Conservation (phyloP, 768 basidiomycete species). For the Phaeotremella skinneri region DNA sequence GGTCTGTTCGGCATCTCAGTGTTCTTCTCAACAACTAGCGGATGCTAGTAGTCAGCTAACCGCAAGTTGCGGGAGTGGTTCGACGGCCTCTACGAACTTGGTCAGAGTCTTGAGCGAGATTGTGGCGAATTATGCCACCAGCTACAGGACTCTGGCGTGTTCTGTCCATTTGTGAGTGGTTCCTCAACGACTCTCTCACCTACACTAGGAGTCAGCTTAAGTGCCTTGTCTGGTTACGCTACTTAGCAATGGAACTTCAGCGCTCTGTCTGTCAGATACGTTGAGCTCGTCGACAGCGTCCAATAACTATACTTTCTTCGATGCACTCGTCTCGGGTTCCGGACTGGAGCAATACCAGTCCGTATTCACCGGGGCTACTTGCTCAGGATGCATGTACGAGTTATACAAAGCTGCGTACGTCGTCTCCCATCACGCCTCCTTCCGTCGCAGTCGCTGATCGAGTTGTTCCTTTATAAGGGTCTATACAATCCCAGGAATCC, state of each 20-base stretch:
- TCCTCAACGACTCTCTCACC: no score
- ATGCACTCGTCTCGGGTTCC: conserved; percentile 36
- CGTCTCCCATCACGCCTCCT: neutral
- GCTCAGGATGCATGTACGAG: conserved; percentile 49
- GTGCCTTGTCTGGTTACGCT: neutral
- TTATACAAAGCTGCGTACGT: conserved; percentile 48
- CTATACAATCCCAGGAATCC: conserved; percentile 35
- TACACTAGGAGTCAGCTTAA: no score
- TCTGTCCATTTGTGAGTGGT: conserved; percentile 47
- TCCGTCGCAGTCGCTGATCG: neutral
- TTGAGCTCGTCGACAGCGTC: conserved; percentile 31
- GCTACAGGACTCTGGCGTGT: conserved; percentile 46
- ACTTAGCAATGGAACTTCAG: conserved; percentile 44
- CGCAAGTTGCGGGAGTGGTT: conserved; percentile 20
- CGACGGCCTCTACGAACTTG: conserved; percentile 18
- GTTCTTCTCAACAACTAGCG: conserved; percentile 26
- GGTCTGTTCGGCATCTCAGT: conserved; percentile 29
- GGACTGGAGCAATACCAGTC: conserved; percentile 36
- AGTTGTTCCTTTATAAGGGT: conserved; percentile 15
- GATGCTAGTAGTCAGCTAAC: conserved; percentile 30
- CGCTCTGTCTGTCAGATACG: conserved; percentile 34
- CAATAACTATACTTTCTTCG: conserved; percentile 44
- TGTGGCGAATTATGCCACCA: conserved; percentile 35
- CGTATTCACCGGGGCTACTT: conserved; percentile 37
- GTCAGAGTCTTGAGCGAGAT: conserved; percentile 32